phyloP scores from a whole-genome alignment of 1,284 basidiomycete genomes.

The Porogramme epimiltina region DNA sequence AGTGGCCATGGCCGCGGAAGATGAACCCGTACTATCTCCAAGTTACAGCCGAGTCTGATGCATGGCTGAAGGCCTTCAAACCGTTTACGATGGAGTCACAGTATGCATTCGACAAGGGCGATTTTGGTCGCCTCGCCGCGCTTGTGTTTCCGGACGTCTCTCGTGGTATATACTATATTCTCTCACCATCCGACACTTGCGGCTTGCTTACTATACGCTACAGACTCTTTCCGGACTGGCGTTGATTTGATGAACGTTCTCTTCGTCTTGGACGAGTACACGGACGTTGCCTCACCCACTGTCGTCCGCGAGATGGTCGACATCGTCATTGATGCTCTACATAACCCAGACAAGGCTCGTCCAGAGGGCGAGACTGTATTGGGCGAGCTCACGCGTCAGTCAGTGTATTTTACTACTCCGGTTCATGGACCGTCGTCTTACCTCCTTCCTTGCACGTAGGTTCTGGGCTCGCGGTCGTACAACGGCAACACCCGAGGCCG shows the following conservation, averaged over 20 bases:
- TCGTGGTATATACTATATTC: conserved; percentile 1
- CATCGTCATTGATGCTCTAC: neutral
- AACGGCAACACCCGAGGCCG: neutral
- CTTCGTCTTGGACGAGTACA: conserved; percentile 45
- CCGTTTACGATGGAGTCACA: conserved; percentile 31
- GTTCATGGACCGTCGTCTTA: too few species aligned
- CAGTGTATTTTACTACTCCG: neutral
- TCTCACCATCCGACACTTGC: neutral
- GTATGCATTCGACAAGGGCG: conserved; percentile 34
- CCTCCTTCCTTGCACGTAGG: too few species aligned
- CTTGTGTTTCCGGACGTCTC: conserved; percentile 25
- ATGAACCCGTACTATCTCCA: conserved; percentile 26
- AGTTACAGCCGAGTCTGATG: conserved; percentile 28
- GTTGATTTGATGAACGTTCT: conserved; percentile 45
- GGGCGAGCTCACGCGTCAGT: neutral
- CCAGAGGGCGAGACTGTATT: neutral
- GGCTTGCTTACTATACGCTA: neutral
- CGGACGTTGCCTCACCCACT: conserved; percentile 33
- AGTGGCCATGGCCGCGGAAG: conserved; percentile 20
- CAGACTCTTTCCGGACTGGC: conserved; percentile 28
- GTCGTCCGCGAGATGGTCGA: conserved; percentile 21
- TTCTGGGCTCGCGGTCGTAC: neutral
- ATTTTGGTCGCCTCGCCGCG: conserved; percentile 32
- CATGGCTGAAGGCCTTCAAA: conserved; percentile 35
- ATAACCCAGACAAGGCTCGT: conserved; percentile 4